phyloP scores from a whole-genome alignment of 768 basidiomycete genomes.

The Stropharia rugosoannulata region DNA sequence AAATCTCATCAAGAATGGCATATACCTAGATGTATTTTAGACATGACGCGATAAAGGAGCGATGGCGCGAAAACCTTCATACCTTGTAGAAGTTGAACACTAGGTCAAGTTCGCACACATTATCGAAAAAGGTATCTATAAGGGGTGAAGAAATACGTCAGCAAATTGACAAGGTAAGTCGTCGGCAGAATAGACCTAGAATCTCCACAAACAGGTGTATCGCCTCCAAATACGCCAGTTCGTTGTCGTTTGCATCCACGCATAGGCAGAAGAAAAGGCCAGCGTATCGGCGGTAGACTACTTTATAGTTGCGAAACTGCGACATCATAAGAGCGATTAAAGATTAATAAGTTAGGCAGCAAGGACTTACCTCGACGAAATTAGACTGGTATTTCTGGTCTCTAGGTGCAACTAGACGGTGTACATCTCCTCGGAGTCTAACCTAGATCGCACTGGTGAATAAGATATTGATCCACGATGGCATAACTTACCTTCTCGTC shows the following conservation, averaged over 20 bases:
- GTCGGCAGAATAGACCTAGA: constrained; percentile 59
- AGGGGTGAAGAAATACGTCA: not conserved
- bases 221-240: constrained; percentile 94
- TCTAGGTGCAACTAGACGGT: constrained; percentile 90
- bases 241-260: constrained; percentile 98
- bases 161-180: not conserved
- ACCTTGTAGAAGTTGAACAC: constrained; percentile 98
- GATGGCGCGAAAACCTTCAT: not conserved
- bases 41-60: not conserved
- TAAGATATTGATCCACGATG: not conserved
- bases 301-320: constrained; percentile 97
- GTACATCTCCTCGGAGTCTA: constrained; percentile 93
- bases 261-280: constrained; percentile 98
- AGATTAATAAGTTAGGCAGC: not conserved
- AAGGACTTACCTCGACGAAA: constrained; percentile 87
- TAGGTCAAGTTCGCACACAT: constrained; percentile 96
- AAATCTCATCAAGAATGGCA: constrained; percentile 97
- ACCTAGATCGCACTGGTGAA: constrained; percentile 49
- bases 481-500: constrained; percentile 82
- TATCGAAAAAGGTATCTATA: constrained; percentile 95
- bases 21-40: constrained; percentile 64
- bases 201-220: constrained; percentile 99
- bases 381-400: constrained; percentile 99
- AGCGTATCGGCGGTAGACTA: constrained; percentile 95
- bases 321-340: not conserved